A percentile compares a stretch with the other conserved stretches of the same genome.
Evolutionary conservation across 2,329 filamentous ascomycete genomes (phyloP).

Genomic region (Aspergillus aculeatus): DNA sequence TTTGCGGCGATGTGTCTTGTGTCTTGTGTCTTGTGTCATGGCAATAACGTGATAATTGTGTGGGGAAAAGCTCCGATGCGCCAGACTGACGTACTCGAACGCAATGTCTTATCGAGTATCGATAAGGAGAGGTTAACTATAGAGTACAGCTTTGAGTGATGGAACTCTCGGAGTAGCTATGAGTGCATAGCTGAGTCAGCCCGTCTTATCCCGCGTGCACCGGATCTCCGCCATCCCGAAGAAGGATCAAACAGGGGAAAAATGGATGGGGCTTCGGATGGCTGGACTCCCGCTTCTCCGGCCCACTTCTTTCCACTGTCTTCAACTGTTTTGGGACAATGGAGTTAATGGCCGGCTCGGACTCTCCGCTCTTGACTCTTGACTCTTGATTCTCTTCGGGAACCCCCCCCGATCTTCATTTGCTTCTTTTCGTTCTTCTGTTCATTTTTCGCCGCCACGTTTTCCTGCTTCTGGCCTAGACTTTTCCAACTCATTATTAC

Average conservation of each 20-base stretch:
- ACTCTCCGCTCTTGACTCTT: not conserved
- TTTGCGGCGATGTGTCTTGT: not conserved
- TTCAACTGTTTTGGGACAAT: not conserved
- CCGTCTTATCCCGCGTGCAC: not conserved
- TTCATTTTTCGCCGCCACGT: conserved; percentile 4
- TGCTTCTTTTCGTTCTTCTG: not conserved
- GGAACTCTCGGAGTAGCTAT: no score
- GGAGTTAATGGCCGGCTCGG: not conserved
- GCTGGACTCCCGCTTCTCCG: conserved; percentile 19
- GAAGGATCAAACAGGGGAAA: not conserved
- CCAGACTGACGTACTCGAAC: no score
- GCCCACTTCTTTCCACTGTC: not conserved
- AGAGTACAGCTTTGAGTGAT: no score
- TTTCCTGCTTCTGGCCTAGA: not conserved
- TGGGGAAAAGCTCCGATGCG: not conserved
- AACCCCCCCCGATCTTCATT: not conserved
- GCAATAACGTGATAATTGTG: not conserved
- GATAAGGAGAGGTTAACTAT: no score
- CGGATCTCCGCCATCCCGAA: conserved; percentile 17
- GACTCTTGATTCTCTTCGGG: not conserved
- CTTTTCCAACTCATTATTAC: no score
- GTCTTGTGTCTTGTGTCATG: not conserved
- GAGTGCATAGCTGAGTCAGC: not conserved
- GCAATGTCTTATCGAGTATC: no score
- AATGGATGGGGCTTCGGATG: conserved; percentile 17